Base-by-base conservation (phyloP, 225 moss, liverwort and hornwort species). In the Sphagnum contortum region DNA sequence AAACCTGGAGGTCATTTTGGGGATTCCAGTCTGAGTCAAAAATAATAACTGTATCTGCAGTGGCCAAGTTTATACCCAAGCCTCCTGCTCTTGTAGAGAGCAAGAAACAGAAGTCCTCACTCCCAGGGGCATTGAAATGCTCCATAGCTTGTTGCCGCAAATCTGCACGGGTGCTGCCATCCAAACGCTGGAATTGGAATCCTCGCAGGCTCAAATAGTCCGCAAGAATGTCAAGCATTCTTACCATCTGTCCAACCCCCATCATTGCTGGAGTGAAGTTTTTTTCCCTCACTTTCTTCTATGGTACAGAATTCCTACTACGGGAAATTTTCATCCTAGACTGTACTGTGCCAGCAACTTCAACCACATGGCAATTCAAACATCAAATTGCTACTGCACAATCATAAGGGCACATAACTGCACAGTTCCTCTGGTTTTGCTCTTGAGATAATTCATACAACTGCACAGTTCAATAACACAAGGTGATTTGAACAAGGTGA, bases 11-110 rank as follows among this genome's bases (percentile, higher is more conserved):
- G 75, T 98, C 98, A 73, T 98, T 98, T 64, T 98, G 98, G 59
- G 98, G 98, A 77, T 98, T 98, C 98, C 98, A 98, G 67, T 98
- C 98, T 4, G 98, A 98, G 73, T 98, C 98, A 80, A 98, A 98
- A 65, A 98, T 98, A 51, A 98, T 98, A 10, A 98, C 98, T 45
- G 98, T 98, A 60, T 98, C 98, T 48, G 98, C 98, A 70, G 98
- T 98, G 49, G 98, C 98, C 60, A 98, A 85, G 65, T 98, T 98
- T 50, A 98, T 98, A 74, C 98, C 98, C 73, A 98, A 80, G 65
- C 98, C 98, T 79, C 98, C 98, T 75, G 98, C 98, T 51, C 98
- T 81, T n/a, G 98, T 98, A 8, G 98, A 98, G 54, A 98, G 74
- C 66, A 98, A 72, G 67, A 98, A 98, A 77, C 98, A 98, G 66